phyloP scores from a whole-genome alignment of 805 yeast genomes.

The Pichia nakasei region DNA sequence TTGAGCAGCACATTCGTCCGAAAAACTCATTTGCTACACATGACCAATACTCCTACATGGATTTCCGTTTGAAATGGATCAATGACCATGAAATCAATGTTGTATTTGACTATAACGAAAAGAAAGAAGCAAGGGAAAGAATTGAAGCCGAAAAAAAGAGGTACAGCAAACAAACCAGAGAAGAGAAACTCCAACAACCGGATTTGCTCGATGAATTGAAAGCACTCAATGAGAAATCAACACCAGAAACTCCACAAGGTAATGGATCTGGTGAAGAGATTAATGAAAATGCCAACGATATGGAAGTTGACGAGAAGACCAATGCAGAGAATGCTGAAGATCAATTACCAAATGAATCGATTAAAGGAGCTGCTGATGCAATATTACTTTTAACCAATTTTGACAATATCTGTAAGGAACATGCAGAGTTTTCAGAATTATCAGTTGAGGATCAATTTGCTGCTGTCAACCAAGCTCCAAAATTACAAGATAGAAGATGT shows the following conservation, averaged over 20 bases:
- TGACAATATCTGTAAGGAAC: slow-evolving; percentile 5
- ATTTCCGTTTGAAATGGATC: slow-evolving; percentile 52
- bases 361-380: slow-evolving; percentile 5
- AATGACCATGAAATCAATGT: slow-evolving; percentile 52
- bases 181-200: slow-evolving; percentile 4
- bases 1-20: slow-evolving; percentile 38
- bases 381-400: slow-evolving; percentile 6
- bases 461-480: slow-evolving; percentile 7
- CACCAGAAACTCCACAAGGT: background rate
- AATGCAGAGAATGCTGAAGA: background rate
- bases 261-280: background rate
- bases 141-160: slow-evolving; percentile 6
- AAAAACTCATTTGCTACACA: slow-evolving; percentile 21
- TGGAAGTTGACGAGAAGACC: background rate
- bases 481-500: slow-evolving; percentile 9
- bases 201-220: slow-evolving; percentile 1
- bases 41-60: slow-evolving; percentile 21
- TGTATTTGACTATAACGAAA: slow-evolving; percentile 31
- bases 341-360: slow-evolving; percentile 1
- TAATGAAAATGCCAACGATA: slow-evolving; percentile 3
- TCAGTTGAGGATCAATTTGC: slow-evolving; percentile 3
- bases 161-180: slow-evolving; percentile 13
- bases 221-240: background rate
- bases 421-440: slow-evolving; percentile 7
- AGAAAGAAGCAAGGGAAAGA: slow-evolving; percentile 17